phyloP scores from a whole-genome alignment of 2,329 filamentous ascomycete species.

The Neocucurbitaria cava region DNA sequence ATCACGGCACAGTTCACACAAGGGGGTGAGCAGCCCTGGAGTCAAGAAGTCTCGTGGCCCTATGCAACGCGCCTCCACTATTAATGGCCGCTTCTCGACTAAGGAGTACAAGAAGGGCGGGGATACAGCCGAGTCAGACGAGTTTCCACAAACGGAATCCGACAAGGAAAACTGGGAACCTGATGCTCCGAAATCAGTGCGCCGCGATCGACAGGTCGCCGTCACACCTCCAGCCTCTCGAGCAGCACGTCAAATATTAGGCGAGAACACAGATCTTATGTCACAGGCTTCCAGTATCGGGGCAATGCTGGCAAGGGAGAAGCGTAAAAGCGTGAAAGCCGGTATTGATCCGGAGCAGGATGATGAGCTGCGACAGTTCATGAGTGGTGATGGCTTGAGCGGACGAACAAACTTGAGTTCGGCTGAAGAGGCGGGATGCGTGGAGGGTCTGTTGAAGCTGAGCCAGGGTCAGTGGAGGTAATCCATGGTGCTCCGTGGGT shows the following conservation, averaged over 20 bases:
- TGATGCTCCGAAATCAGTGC: slow-evolving; percentile 41
- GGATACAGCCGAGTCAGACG: slow-evolving; percentile 51
- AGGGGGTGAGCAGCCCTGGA: slow-evolving; percentile 38
- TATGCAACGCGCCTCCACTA: slow-evolving; percentile 46
- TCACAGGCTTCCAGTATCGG: slow-evolving; percentile 49
- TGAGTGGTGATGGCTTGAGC: slow-evolving; percentile 65
- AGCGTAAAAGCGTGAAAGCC: slow-evolving; percentile 35
- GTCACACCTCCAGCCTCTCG: slow-evolving; percentile 42
- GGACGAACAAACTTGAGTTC: slow-evolving; percentile 63
- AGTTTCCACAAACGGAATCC: slow-evolving; percentile 71
- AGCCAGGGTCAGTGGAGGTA: slow-evolving; percentile 87
- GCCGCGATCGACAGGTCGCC: slow-evolving; percentile 27
- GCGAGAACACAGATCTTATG: slow-evolving; percentile 54
- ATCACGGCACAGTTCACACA: slow-evolving; percentile 36
- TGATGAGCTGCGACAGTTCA: slow-evolving; percentile 75
- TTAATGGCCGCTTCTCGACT: slow-evolving; percentile 43
- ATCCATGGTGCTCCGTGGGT: not conserved
- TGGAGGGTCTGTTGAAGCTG: slow-evolving; percentile 85
- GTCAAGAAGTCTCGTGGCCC: slow-evolving; percentile 45
- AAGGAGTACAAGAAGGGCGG: slow-evolving; percentile 32
- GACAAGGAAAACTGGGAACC: slow-evolving; percentile 93
- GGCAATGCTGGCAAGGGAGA: slow-evolving; percentile 43
- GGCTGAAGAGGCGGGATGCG: slow-evolving; percentile 78
- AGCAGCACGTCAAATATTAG: slow-evolving; percentile 52
- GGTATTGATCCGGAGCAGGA: slow-evolving; percentile 58